Evolutionary conservation across 1,284 basidiomycete genomes (phyloP), one percentile per base, ranked within the genome.

Genomic region (Tetrapyrgos nigripes): DNA sequence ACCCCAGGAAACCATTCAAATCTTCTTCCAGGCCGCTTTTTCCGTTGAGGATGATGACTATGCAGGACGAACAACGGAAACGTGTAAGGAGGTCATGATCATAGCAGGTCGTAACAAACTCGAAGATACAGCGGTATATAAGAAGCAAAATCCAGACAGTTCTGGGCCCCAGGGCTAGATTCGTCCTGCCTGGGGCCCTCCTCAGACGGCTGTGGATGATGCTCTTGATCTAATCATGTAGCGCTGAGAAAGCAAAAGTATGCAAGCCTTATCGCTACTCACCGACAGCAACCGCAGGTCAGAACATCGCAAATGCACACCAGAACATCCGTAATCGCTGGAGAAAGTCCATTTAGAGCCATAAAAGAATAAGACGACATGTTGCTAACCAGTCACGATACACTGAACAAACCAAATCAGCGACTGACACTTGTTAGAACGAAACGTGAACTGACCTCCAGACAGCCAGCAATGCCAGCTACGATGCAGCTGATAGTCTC

Each of bases 401-500:
- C 31, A 52, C 35, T 40, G 37, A 40, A 17, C 13, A 40, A 40
- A 4, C 4, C 37, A n/a, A 17, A n/a, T 40, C 37, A n/a, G 17
- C 19, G 6, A 40, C 5, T n/a, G 17, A 40, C 5, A 40, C 5
- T 40, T n/a, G 4, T 11, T n/a, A 40, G 17, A 40, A 8, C 4
- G 37, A 40, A 17, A 40, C 13, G 17, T n/a, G 17, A n/a, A 40
- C 37, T 11, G 19, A 40, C 37, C 37, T 80, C 79, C 29, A 83
- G 48, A 47, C 76, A 78, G 4, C 74, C 76, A n/a, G 74, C 76
- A 44, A 83, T 74, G n/a, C 66, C 51, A 13, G 61, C 65, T 9
- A 82, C 62, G 40, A 81, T 67, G 4, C 67, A 65, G 69, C 80
- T 78, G 50, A 82, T 68, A 10, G 68, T 69, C n/a, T 70, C 77